Evolutionary conservation across 1,139 yeast genomes (phyloP), one percentile per base, ranked within the genome.

Genomic region (Scheffersomyces lignicola): DNA sequence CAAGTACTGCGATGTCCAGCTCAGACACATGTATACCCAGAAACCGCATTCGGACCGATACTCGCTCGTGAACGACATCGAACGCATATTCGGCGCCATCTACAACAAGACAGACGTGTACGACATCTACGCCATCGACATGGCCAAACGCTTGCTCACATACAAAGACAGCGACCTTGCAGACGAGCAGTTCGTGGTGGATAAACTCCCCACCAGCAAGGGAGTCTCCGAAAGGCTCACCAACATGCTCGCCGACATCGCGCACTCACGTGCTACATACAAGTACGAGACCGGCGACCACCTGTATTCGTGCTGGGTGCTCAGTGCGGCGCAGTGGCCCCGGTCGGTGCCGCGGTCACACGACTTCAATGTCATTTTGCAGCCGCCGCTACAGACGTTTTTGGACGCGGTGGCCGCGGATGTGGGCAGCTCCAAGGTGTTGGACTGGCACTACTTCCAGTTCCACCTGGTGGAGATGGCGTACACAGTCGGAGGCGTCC

Each of bases 321-420:
- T 70, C 29, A 65, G 62, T 34, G 58, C 58, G 42, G 53, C 56
- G 24, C 46, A 54, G 32, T 70, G 76, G 76, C 73, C 75, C 0
- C n/a, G n/a, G n/a, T 73, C 63, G 24, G 55, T 68, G 8, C 73
- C 75, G 2, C 54, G 54, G 16, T 47, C 41, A 21, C 35, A 39
- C 17, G 58, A 53, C 12, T 31, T 44, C 1, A 51, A 49, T 2
- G 35, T 58, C 5, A 41, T 30, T 7, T 31, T 62, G 26, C 58
- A 62, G 0, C 15, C 32, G 0, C 30, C 33, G 7, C 44, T 60
- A 10, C 32, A 37, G 4, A 11, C 14, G 1, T 35, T 54, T 0
- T 24, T 61, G 3, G 43, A 44, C 8, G 31, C 39, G 3, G 58
- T 59, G 15, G 38, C 40, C 32, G 53, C 46, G 31, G 50, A 43